These are phyloP conservation scores for Cyclocybe cylindracea DNA, from an alignment of 768 basidiomycete species.

Conservation along the genomic window DNA sequence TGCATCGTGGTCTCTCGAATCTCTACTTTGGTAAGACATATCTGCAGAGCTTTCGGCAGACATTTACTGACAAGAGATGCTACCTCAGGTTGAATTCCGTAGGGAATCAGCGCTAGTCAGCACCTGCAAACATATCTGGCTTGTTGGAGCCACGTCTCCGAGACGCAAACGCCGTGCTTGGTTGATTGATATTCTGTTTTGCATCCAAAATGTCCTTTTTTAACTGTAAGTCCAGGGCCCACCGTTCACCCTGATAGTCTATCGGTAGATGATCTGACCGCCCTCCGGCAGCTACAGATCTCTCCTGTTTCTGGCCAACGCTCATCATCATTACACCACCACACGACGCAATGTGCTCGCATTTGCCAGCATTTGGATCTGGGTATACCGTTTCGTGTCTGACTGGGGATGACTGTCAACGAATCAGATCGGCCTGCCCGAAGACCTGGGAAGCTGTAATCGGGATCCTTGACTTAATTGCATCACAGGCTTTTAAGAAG, in stretches of 20 bases:
- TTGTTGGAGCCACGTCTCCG: constrained; percentile 11
- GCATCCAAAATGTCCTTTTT: constrained; percentile 15
- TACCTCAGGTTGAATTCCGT: neutral
- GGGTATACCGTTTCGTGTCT: constrained; percentile 12
- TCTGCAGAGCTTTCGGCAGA: too few species aligned
- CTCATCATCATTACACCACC: constrained; percentile 22
- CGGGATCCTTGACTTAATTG: constrained; percentile 3
- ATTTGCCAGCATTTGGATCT: constrained; percentile 12
- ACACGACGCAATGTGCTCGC: constrained; percentile 12
- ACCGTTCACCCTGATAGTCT: constrained; percentile 9
- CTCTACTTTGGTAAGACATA: too few species aligned
- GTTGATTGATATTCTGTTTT: constrained; percentile 13
- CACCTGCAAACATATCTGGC: neutral
- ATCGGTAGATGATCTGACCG: constrained; percentile 25
- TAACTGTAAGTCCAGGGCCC: constrained; percentile 18
- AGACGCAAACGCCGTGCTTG: constrained; percentile 19
- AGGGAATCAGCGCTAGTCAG: neutral
- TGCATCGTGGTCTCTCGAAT: too few species aligned
- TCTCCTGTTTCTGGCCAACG: constrained; percentile 27
- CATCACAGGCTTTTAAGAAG: constrained; percentile 13
- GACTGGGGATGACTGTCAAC: constrained; percentile 23
- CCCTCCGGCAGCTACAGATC: constrained; percentile 19
- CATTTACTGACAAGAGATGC: too few species aligned
- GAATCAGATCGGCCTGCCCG: constrained; percentile 19
- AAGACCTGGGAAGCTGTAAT: constrained; percentile 18